Evolutionary conservation across 805 yeast species (phyloP).

Genomic region (Suhomyces faveliae): DNA sequence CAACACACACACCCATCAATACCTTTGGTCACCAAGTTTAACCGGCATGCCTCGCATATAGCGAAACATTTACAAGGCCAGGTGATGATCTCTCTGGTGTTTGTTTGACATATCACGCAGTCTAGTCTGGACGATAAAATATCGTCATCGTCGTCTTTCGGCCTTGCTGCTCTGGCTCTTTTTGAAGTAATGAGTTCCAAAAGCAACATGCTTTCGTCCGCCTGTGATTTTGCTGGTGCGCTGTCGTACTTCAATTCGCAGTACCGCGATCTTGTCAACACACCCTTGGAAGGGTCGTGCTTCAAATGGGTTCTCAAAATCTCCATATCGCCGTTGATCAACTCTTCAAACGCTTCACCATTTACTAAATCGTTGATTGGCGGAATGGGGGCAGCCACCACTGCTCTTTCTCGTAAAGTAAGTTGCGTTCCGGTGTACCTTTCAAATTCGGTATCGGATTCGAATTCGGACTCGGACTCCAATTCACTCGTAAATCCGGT

Average conservation of each 20-base stretch:
- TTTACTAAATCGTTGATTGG: slow-evolving; percentile 22
- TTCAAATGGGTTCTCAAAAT: slow-evolving; percentile 30
- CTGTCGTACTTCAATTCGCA: slow-evolving; percentile 2
- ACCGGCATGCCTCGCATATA: slow-evolving; percentile 79
- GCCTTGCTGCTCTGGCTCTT: slow-evolving; percentile 7
- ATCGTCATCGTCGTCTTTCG: slow-evolving; percentile 20
- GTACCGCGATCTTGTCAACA: slow-evolving; percentile 36
- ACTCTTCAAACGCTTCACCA: slow-evolving; percentile 25
- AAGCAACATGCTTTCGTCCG: slow-evolving; percentile 19
- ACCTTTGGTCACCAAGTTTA: slow-evolving; percentile 67
- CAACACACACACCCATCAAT: slow-evolving; percentile 85
- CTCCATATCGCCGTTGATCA: slow-evolving; percentile 16
- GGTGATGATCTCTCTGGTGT: slow-evolving; percentile 70
- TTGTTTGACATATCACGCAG: slow-evolving; percentile 81
- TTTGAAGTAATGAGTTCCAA: slow-evolving; percentile 21
- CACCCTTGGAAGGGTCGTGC: slow-evolving; percentile 16
- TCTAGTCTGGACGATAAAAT: slow-evolving; percentile 35
- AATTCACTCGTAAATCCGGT: slow-evolving; percentile 1
- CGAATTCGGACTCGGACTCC: slow-evolving; percentile 10
- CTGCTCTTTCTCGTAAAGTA: neutral
- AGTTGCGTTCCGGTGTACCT: neutral
- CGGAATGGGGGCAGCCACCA: neutral
- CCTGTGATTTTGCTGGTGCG: neutral
- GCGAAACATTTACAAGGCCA: slow-evolving; percentile 96
- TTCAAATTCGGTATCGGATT: neutral